phyloP scores from a whole-genome alignment of 2,329 filamentous ascomycete genomes.

The Neurospora sp. region DNA sequence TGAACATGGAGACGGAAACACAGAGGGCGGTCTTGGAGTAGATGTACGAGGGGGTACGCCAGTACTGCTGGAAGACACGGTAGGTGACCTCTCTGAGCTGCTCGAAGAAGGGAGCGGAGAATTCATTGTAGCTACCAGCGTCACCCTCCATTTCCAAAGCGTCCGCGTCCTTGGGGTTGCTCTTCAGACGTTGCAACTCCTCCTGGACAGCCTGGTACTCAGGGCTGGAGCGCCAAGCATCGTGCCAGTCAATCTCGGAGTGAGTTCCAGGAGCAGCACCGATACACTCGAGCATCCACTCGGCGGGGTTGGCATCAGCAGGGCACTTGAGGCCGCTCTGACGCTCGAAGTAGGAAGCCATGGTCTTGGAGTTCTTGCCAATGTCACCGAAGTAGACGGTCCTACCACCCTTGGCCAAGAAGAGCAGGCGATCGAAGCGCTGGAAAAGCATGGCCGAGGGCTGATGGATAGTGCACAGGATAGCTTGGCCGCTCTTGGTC shows the following conservation, averaged over 20 bases:
- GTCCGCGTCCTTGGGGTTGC: conserved; percentile 29
- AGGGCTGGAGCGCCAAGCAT: conserved; percentile 48
- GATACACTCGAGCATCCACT: conserved; percentile 63
- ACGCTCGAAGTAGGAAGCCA: conserved; percentile 68
- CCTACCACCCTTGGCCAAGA: conserved; percentile 64
- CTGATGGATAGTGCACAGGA: conserved; percentile 96
- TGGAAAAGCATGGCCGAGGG: conserved; percentile 94
- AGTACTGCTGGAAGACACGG: conserved; percentile 85
- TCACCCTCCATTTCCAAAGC: conserved; percentile 27
- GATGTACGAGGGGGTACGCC: conserved; percentile 82
- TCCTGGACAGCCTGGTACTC: conserved; percentile 46
- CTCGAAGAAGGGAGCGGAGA: conserved; percentile 61
- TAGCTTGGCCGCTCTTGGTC: conserved; percentile 78
- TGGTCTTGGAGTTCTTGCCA: conserved; percentile 55
- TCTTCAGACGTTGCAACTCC: conserved; percentile 48
- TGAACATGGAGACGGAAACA: conserved; percentile 57
- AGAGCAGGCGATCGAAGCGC: conserved; percentile 73
- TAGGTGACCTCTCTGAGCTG: conserved; percentile 59
- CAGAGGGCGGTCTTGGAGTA: conserved; percentile 71
- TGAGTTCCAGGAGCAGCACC: conserved; percentile 54
- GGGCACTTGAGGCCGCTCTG: conserved; percentile 59
- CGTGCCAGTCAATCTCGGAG: conserved; percentile 55
- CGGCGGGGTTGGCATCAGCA: conserved; percentile 63
- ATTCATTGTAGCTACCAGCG: conserved; percentile 54
- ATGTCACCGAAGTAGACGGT: conserved; percentile 79